Percentiles rank a stretch among this genome's conserved stretches.
Evolutionary conservation across 257 asterid genomes (phyloP).

Genomic region (Orobanche coerulescens): DNA sequence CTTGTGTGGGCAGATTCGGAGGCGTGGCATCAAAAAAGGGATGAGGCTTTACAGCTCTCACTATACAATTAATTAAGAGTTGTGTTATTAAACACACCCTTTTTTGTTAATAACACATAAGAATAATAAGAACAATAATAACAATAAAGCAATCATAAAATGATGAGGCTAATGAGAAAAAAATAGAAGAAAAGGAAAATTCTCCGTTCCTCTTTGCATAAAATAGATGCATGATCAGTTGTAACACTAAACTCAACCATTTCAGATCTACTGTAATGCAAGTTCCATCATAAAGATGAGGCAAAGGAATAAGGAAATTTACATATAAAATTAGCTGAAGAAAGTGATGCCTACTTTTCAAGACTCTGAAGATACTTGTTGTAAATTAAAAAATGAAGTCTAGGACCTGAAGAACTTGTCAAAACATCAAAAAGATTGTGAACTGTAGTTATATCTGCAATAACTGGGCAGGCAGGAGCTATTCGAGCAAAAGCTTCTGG

Average conservation of each 20-base stretch:
- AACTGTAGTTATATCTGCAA: constrained; percentile 74
- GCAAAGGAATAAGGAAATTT: background rate
- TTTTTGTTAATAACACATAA: too few relatives aligned
- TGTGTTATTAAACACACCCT: too few relatives aligned
- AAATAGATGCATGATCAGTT: constrained; percentile 5
- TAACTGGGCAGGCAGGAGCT: constrained; percentile 74
- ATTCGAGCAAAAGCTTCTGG: constrained; percentile 84
- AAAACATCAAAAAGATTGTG: constrained; percentile 83
- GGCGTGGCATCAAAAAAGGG: too few relatives aligned
- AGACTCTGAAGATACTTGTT: constrained; percentile 82
- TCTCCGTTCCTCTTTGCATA: background rate
- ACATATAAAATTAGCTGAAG: constrained; percentile 22
- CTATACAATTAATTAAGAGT: too few relatives aligned
- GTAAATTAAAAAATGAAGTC: constrained; percentile 77
- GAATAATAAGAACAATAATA: background rate
- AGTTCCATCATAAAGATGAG: constrained; percentile 6
- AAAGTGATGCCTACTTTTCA: constrained; percentile 61
- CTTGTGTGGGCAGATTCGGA: too few relatives aligned
- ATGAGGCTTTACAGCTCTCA: too few relatives aligned
- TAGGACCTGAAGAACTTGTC: constrained; percentile 55
- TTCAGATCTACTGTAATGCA: constrained; percentile 11
- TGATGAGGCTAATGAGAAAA: constrained; percentile 1
- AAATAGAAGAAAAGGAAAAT: background rate
- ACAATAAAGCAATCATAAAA: background rate
- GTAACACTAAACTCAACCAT: constrained; percentile 8